These are phyloP conservation scores for Ajuga chamaepitys DNA, from an alignment of 257 asterid species.

Conservation along the genomic window DNA sequence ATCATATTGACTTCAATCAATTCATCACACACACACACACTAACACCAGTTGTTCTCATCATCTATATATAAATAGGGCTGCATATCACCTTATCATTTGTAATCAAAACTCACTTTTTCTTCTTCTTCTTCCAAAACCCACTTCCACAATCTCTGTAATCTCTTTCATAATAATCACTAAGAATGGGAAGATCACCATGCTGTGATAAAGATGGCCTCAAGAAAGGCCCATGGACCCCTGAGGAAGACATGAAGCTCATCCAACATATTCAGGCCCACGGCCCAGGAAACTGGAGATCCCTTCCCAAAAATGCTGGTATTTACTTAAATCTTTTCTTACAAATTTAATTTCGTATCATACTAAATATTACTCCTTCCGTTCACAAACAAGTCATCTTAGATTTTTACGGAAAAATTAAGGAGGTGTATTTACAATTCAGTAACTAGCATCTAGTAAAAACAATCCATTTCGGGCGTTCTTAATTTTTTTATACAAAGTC, in stretches of 20 bases:
- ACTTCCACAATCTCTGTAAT: too few species aligned
- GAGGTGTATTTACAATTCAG: too few species aligned
- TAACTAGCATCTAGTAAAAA: too few species aligned
- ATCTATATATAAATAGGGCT: constrained; percentile 28
- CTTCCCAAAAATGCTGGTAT: constrained; percentile 80
- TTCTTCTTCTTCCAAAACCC: constrained; percentile 6
- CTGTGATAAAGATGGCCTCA: constrained; percentile 65
- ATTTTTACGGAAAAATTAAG: too few species aligned
- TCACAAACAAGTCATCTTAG: neutral
- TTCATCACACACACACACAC: constrained; percentile 5
- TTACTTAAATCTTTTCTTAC: neutral
- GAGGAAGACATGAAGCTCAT: constrained; percentile 70
- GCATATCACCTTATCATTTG: constrained; percentile 19
- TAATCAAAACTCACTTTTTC: constrained; percentile 29
- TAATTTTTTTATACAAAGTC: too few species aligned
- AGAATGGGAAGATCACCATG: constrained; percentile 84
- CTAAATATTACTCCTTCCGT: too few species aligned
- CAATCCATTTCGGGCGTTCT: too few species aligned
- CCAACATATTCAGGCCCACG: constrained; percentile 46
- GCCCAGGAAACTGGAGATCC: constrained; percentile 74
- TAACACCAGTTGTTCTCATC: constrained; percentile 4
- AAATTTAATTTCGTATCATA: too few species aligned
- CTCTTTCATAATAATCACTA: neutral
- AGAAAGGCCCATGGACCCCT: constrained; percentile 87
- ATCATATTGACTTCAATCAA: constrained; percentile 50